These are phyloP conservation scores for Sequoiadendron giganteum DNA, from an alignment of 75 land plant genomes.

Conservation along the genomic window DNA sequence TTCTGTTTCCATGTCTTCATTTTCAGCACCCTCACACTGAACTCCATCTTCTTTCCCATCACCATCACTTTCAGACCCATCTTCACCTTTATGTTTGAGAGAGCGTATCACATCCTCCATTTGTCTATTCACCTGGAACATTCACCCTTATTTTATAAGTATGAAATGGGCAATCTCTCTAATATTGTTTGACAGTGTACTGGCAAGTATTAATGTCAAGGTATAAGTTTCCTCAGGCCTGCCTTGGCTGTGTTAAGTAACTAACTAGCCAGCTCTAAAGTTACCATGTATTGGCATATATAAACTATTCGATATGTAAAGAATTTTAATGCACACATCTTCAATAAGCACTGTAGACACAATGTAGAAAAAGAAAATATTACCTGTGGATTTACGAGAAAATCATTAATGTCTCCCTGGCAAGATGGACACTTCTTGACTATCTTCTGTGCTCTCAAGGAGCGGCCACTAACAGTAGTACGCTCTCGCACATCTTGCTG, in stretches of 20 bases:
- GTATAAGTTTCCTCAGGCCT: background rate
- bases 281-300: background rate
- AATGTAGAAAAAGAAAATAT: background rate
- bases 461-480: constrained; percentile 42
- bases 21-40: background rate
- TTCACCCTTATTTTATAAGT: background rate
- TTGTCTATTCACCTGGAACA: constrained; percentile 35
- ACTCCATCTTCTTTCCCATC: constrained; percentile 18
- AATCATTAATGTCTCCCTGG: constrained; percentile 68
- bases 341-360: background rate
- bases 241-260: background rate
- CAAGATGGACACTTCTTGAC: constrained; percentile 84
- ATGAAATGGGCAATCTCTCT: background rate
- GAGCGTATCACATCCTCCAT: constrained; percentile 47
- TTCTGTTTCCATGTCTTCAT: background rate
- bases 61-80: constrained; percentile 16
- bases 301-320: background rate
- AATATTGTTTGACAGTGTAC: background rate
- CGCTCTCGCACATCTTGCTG: constrained; percentile 61
- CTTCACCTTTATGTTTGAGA: constrained; percentile 16
- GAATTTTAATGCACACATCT: background rate
- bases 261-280: background rate
- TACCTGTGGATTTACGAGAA: constrained; percentile 79
- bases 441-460: constrained; percentile 57
- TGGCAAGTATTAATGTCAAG: background rate